Evolutionary conservation across 345 rosid genomes (phyloP).

Genomic region (Lepidium sativum): DNA sequence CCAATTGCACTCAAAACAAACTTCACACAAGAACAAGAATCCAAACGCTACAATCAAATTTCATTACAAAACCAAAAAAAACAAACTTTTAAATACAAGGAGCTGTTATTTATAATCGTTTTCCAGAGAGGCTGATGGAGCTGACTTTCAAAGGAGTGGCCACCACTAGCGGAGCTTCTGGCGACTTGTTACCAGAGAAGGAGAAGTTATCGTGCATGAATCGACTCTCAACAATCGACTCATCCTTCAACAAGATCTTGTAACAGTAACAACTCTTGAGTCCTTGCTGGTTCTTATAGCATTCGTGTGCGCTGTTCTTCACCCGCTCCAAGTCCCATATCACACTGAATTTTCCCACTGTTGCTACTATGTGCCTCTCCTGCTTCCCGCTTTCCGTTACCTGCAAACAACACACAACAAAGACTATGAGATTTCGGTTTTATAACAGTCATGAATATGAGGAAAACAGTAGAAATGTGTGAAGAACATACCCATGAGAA

Average conservation of each 20-base stretch:
- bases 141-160: constrained; percentile 94
- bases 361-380: constrained; percentile 82
- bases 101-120: constrained; percentile 21
- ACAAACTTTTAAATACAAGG: not conserved
- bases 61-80: constrained; percentile 16
- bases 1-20: not conserved
- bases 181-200: constrained; percentile 42
- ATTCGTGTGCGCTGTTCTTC: constrained; percentile 78
- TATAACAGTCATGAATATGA: not conserved
- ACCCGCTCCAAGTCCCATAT: constrained; percentile 96
- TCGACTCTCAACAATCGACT: constrained; percentile 82
- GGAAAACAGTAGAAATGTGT: not conserved
- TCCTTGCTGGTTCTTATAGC: constrained; percentile 85
- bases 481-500: constrained; percentile 86
- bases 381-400: constrained; percentile 89
- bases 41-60: constrained; percentile 4
- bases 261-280: constrained; percentile 96
- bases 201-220: constrained; percentile 93
- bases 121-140: constrained; percentile 86
- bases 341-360: constrained; percentile 93
- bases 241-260: constrained; percentile 85
- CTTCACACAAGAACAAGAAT: constrained; percentile 2
- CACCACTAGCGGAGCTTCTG: constrained; percentile 94
- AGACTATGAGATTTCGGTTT: not conserved
- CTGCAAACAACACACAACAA: constrained; percentile 29